These are phyloP conservation scores for Cryptosporidium parvum DNA, from an alignment of 169 alveolate genomes.

Conservation along the genomic window DNA sequence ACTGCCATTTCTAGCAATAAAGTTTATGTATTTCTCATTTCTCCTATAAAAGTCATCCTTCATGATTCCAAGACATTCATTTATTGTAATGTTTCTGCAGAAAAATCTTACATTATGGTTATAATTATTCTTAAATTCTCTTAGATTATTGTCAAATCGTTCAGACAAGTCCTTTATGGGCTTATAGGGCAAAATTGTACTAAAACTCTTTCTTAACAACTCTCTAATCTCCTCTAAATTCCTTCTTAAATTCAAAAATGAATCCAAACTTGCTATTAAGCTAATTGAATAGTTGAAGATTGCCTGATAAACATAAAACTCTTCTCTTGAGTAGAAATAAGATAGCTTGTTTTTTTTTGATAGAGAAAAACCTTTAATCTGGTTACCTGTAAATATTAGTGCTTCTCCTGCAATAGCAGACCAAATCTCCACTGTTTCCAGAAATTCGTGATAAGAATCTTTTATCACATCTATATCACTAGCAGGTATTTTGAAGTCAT, in stretches of 20 bases:
- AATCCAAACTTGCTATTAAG: conserved; percentile 7
- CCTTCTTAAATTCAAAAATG: not conserved
- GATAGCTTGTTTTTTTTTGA: conserved; percentile 10
- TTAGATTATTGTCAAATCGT: not conserved
- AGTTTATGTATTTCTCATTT: conserved; percentile 20
- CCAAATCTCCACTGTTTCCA: conserved; percentile 30
- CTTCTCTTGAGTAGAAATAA: conserved; percentile 40
- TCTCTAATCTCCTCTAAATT: conserved; percentile 15
- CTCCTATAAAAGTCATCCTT: conserved; percentile 65
- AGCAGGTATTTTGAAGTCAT: conserved; percentile 1
- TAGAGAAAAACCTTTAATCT: not conserved
- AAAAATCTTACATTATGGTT: not conserved
- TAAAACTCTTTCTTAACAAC: conserved; percentile 29
- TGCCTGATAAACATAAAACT: conserved; percentile 51
- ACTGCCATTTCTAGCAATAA: conserved; percentile 36
- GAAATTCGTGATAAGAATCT: conserved; percentile 1
- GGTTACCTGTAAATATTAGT: conserved; percentile 18
- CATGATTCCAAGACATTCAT: conserved; percentile 44
- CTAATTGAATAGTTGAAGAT: conserved; percentile 19
- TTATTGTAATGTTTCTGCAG: not conserved
- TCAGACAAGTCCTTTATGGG: not conserved
- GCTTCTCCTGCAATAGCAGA: conserved; percentile 64
- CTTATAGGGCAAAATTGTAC: not conserved
- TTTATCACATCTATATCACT: not conserved
- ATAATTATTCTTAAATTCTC: not conserved